Evolutionary conservation across 2,329 filamentous ascomycete species (phyloP).

Genomic region (Aureobasidium sp.): DNA sequence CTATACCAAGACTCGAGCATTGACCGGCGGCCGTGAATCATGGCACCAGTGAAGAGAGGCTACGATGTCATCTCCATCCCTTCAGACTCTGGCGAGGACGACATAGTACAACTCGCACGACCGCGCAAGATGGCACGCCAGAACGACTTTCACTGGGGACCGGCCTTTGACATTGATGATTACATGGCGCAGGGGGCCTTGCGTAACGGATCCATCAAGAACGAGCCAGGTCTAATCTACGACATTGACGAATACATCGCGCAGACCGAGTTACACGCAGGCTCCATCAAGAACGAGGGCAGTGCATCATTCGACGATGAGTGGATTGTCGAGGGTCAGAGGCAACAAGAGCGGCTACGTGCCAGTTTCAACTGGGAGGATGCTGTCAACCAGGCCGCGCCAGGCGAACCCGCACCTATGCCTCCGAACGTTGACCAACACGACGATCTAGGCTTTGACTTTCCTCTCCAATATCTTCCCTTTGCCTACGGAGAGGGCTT

Average conservation of each 20-base stretch:
- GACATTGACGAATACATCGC: background rate
- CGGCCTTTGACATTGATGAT: background rate
- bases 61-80: constrained; percentile 2
- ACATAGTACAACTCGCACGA: background rate
- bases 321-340: no score
- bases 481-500: background rate
- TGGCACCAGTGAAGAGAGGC: background rate
- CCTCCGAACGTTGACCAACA: background rate
- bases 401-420: background rate
- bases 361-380: no score
- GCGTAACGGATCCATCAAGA: no score
- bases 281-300: background rate
- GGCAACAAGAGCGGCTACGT: no score
- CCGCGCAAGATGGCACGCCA: background rate
- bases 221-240: background rate
- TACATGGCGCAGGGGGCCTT: no score
- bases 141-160: background rate
- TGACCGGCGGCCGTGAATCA: background rate
- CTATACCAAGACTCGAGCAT: background rate
- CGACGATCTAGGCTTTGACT: background rate
- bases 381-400: background rate
- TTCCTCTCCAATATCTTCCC: background rate
- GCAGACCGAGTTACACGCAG: background rate
- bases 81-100: background rate
- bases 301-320: no score